A percentile compares a stretch with the other conserved stretches of the same genome.
phyloP scores from a whole-genome alignment of 306 rosid genomes.

The Prunus armeniaca region DNA sequence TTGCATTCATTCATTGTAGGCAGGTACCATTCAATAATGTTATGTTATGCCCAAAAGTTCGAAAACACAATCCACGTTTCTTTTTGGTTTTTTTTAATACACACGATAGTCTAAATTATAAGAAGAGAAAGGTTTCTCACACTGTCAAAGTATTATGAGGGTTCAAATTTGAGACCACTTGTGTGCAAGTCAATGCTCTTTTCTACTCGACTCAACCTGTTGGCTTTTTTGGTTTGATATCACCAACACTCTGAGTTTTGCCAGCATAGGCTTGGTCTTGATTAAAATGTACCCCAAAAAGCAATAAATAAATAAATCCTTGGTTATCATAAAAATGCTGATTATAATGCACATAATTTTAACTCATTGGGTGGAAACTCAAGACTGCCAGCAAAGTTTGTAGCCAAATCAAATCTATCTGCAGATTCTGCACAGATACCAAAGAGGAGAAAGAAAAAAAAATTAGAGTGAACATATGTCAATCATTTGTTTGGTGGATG shows the following conservation, averaged over 20 bases:
- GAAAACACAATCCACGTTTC: no score
- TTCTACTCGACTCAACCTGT: no score
- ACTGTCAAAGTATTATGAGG: no score
- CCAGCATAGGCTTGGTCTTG: no score
- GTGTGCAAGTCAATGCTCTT: rapidly evolving
- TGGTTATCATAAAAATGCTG: neutral
- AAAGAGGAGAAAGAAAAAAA: neutral
- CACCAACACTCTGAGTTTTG: no score
- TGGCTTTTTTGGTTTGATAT: no score
- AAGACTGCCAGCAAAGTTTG: neutral
- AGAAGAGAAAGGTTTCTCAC: rapidly evolving
- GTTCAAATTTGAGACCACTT: rapidly evolving
- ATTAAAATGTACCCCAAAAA: no score
- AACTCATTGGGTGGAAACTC: neutral
- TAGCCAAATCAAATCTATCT: neutral
- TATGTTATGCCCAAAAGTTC: neutral
- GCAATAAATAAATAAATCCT: neutral
- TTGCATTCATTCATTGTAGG: neutral
- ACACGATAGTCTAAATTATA: no score
- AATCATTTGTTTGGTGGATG: neutral
- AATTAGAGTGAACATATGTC: neutral
- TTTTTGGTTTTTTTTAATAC: no score
- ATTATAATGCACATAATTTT: neutral
- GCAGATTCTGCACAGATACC: conserved; percentile 1
- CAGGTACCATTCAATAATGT: neutral